These are phyloP conservation scores for Penicillium cinerascens DNA, from an alignment of 495 filamentous ascomycete species.

Conservation along the genomic window DNA sequence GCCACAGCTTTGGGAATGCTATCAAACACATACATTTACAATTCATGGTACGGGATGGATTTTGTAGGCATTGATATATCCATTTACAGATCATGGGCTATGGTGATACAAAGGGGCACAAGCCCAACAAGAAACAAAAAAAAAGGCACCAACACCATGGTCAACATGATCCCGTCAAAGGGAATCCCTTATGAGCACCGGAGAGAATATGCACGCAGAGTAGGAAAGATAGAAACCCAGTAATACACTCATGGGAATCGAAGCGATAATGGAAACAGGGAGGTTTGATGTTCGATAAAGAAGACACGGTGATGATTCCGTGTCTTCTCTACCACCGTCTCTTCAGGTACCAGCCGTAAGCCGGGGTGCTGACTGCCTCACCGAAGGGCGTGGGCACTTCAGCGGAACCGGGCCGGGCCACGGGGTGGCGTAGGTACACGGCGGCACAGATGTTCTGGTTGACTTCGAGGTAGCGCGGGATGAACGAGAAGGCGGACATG, in stretches of 20 bases:
- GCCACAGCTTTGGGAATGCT: no score
- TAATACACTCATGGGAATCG: constrained; percentile 35
- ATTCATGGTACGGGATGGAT: no score
- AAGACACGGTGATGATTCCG: no score
- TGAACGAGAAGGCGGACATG: constrained; percentile 90
- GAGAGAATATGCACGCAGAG: constrained; percentile 29
- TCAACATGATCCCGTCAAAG: constrained; percentile 24
- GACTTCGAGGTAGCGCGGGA: constrained; percentile 93
- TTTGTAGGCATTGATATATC: constrained; percentile 15
- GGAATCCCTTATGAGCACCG: constrained; percentile 20
- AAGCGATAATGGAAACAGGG: constrained; percentile 14
- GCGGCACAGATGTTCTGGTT: constrained; percentile 94
- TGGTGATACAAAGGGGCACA: constrained; percentile 26
- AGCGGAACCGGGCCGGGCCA: constrained; percentile 78
- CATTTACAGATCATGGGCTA: constrained; percentile 31
- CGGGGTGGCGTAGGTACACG: constrained; percentile 92
- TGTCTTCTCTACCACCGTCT: constrained; percentile 57
- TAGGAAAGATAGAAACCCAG: constrained; percentile 27
- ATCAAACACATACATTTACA: no score
- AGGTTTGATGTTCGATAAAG: neutral
- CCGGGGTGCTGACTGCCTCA: constrained; percentile 59
- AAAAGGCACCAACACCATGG: constrained; percentile 30
- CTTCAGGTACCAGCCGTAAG: constrained; percentile 91
- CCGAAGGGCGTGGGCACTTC: constrained; percentile 90
- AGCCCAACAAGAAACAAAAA: constrained; percentile 18